A percentile compares a stretch with the other conserved stretches of the same genome.
Evolutionary conservation across 768 basidiomycete genomes (phyloP).

Genomic region (Leccinum boreale): DNA sequence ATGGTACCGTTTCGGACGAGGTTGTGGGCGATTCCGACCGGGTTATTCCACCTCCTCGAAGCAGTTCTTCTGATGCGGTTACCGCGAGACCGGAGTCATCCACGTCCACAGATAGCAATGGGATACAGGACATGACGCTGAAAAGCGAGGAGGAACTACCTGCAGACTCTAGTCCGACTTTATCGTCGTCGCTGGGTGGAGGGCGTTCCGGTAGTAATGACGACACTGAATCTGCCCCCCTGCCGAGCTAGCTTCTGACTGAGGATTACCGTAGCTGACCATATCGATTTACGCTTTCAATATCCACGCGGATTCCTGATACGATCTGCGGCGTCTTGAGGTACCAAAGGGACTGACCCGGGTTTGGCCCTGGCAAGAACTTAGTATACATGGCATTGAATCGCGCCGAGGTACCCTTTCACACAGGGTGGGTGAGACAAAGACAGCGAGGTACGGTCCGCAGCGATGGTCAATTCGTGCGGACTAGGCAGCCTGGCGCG

Average conservation of each 20-base stretch:
- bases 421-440: slow-evolving; percentile 1
- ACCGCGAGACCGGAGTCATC: slow-evolving; percentile 5
- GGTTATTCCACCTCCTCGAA: slow-evolving; percentile 22
- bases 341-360: background rate
- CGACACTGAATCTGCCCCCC: background rate
- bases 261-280: slow-evolving; percentile 14
- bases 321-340: slow-evolving; percentile 14
- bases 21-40: slow-evolving; percentile 13
- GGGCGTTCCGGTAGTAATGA: slow-evolving; percentile 12
- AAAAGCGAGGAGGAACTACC: slow-evolving; percentile 2
- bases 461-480: slow-evolving; percentile 1
- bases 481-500: background rate
- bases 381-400: background rate
- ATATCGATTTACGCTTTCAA: slow-evolving; percentile 9
- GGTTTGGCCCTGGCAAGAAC: slow-evolving; percentile 4
- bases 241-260: slow-evolving; percentile 11
- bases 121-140: background rate
- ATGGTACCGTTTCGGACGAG: slow-evolving; percentile 13
- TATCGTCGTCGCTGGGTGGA: slow-evolving; percentile 2
- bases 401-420: slow-evolving; percentile 9
- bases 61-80: slow-evolving; percentile 7
- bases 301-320: slow-evolving; percentile 12
- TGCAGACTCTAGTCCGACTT: slow-evolving; percentile 11
- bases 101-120: slow-evolving; percentile 5
- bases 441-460: background rate